Base-by-base conservation (phyloP, 805 yeast species). In the Priceomyces castillae region DNA sequence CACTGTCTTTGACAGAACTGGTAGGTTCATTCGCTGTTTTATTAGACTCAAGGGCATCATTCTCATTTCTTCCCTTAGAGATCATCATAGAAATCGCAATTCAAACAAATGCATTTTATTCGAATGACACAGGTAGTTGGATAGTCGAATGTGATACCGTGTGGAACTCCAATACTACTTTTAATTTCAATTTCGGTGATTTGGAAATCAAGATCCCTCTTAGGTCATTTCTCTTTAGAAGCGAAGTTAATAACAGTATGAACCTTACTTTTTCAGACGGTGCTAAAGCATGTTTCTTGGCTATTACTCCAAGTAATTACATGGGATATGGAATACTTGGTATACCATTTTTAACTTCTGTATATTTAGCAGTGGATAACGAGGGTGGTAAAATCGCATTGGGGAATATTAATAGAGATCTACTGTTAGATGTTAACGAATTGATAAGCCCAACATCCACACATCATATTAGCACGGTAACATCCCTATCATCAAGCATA, bases 41-140 rank as follows among this genome's bases (percentile, higher is more conserved):
- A 3, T 55, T 85, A 16, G 89, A 84, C 54, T 65, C 86, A 1
- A 67, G 87, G 43, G 65, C 73, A 33, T 48, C 60, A 9, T 76
- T 62, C 57, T 71, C 70, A 22, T 75, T 67, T 54, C 57, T 86
- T 28, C 92, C 92, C 0, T 62, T 74, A 33, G 73, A 75, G 37
- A 57, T 78, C 4, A 65, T 86, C 34, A 69, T 85, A 40, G 78
- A 77, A 50, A 61, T 86, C 23, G 88, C 90, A 0, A 69, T 84
- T 19, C 90, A 86, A 60, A 64, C 82, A 31, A 81, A 82, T 53
- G 92, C 92, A 0, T 76, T 71, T 48, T 86, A 78, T 56, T 71
- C 76, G 2, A 58, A 63, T 3, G 65, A 67, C 4, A 54, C 69
- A 5, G 67, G 65, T 18, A 53, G 73, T 14, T 86, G 92, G 92